Evolutionary conservation across 805 yeast genomes (phyloP), one percentile per base, ranked within the genome.

Genomic region (Yarrowia sp.): DNA sequence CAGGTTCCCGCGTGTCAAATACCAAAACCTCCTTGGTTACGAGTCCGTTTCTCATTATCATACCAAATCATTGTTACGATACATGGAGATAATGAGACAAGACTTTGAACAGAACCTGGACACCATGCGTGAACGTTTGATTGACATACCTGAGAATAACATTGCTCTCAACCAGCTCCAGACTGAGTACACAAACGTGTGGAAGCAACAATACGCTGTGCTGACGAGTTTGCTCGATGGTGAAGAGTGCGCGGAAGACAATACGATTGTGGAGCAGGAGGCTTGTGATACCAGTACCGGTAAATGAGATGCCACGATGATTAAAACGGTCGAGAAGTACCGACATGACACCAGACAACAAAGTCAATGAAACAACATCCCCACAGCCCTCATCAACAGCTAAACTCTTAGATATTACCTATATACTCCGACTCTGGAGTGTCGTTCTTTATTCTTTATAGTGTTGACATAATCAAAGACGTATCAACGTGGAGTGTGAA

Each of bases 371-470:
- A 19, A 19, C 19, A 19, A 1, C 19, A 19, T 36, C 38, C 38
- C 38, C 38, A 2, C 40, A 11, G 10, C 40, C 40, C 32, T 26
- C 32, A 0, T 26, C 32, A 1, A 26, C 32, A 26, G 32, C 32
- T 26, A 38, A 19, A 46, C 50, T 46, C 50, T 10, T 46, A 46
- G 50, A 46, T 46, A 46, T 46, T 46, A 46, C 50, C 50, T 46
- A 46, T 46, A 46, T 19, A 46, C 50, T 46, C 50, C 50, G 48
- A 46, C 50, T 46, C 50, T 46, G 50, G 50, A 46, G 50, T 26
- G 36, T 48, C n/a, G 12, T 46, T 46, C 36, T 46, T 48, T 42
- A 42, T 42, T 48, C 52, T 48, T 48, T 48, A 26, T 48, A 15
- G 14, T 32, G 35, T 46, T 12, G 32, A 26, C 53, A 14, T 49